Evolutionary conservation across 306 rosid species (phyloP), one percentile per base, ranked within the genome.

Genomic region (Amphicarpaea edgeworthii): DNA sequence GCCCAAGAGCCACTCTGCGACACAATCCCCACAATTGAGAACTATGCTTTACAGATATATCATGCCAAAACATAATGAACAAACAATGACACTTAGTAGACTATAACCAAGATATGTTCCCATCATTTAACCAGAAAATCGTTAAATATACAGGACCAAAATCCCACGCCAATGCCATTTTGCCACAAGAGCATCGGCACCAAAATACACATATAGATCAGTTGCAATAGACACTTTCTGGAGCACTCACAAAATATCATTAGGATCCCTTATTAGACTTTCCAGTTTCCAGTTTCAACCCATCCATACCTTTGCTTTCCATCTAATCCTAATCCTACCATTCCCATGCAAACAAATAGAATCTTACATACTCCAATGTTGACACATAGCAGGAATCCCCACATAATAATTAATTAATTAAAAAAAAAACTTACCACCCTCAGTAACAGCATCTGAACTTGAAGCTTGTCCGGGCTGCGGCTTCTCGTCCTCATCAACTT

Each of bases 401-500:
- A 81, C 12, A 55, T 40, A 9, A 40, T 40, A 42, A 42, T 42
- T 41, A 41, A 8, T 8, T 8, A 41, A 41, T 17, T 76, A 37
- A 12, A 77, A 34, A 60, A 58, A 70, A 62, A 4, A 16, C 26
- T 17, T 34, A 87, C 68, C 79, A 87, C 68, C 79, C 89, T 87
- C 79, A 45, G 40, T 94, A 54, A 6, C 69, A 40, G 40, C 23
- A 46, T 46, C 54, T 42, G 88, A 86, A 64, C 86, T 80, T 1
- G 82, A 73, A 46, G 88, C 80, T 49, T 64, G 83, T 49, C 65
- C 37, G 15, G 77, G 68, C 62, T 88, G 49, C 54, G 16, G 38
- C 80, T 20, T 84, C 82, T 74, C 83, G 43, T 51, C 76, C 69
- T 41, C 85, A 15, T 64, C 77, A 77, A 66, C 81, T 67, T 81